Percentiles rank a stretch among this genome's conserved stretches.
These are phyloP conservation scores for Leccinum subtestaceum DNA, from an alignment of 768 basidiomycete genomes.

Conservation along the genomic window DNA sequence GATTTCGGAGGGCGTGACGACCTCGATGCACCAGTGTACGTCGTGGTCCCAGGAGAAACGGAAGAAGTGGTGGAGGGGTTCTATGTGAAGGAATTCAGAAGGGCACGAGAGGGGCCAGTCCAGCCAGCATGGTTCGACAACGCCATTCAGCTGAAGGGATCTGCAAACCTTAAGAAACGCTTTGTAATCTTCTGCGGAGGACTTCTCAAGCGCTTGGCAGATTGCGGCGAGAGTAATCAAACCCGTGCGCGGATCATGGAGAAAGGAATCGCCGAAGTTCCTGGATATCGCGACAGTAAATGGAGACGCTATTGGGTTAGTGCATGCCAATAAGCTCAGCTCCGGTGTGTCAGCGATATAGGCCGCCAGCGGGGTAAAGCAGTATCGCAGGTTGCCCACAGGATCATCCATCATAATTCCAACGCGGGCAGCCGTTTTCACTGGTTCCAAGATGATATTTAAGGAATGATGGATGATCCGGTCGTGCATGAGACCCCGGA, in stretches of 20 bases:
- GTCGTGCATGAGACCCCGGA: background rate
- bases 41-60: no score
- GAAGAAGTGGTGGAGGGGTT: no score
- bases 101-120: no score
- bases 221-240: background rate
- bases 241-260: background rate
- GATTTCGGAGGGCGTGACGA: no score
- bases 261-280: background rate
- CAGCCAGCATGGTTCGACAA: no score
- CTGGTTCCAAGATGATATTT: background rate
- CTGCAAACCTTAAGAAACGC: background rate
- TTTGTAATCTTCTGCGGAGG: background rate
- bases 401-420: background rate
- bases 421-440: background rate
- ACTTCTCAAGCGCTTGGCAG: background rate
- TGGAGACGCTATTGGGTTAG: background rate
- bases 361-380: background rate
- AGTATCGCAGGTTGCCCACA: background rate
- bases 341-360: background rate
- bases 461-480: background rate
- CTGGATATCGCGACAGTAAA: background rate
- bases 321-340: background rate
- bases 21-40: no score
- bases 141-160: no score
- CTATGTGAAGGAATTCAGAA: no score